A percentile compares a stretch with the other conserved stretches of the same genome.
phyloP scores from a whole-genome alignment of 2,329 filamentous ascomycete species.

The Thelonectria olida region DNA sequence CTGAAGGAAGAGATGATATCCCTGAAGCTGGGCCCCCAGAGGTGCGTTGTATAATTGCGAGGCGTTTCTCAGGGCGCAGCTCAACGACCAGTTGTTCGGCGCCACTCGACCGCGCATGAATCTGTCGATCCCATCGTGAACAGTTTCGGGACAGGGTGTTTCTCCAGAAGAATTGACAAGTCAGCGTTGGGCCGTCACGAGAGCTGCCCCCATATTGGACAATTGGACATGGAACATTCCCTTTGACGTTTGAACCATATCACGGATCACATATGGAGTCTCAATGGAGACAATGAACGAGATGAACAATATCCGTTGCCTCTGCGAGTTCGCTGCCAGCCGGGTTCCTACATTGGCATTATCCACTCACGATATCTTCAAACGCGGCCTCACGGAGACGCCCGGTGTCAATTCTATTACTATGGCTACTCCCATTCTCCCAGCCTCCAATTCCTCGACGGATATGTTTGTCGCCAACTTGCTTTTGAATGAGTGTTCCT shows the following conservation, averaged over 20 bases:
- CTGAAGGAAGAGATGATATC: background rate
- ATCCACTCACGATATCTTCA: conserved; percentile 6
- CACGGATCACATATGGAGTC: too few relatives aligned
- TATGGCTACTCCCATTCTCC: background rate
- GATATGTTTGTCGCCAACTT: background rate
- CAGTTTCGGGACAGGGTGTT: background rate
- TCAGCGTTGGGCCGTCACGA: too few relatives aligned
- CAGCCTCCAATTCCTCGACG: background rate
- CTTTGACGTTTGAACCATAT: too few relatives aligned
- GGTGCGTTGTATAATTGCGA: background rate
- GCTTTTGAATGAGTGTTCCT: conserved; percentile 1
- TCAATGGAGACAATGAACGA: background rate
- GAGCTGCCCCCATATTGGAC: too few relatives aligned
- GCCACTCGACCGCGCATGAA: conserved; percentile 16
- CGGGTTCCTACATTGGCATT: conserved; percentile 23
- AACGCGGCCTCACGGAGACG: conserved; percentile 13
- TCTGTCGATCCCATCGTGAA: conserved; percentile 4
- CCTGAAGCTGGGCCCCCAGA: too few relatives aligned
- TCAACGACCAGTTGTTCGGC: background rate
- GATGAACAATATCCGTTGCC: background rate
- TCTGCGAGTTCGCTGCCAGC: conserved; percentile 8
- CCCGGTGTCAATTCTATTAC: conserved; percentile 1
- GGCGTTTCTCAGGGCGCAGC: background rate
- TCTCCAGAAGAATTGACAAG: too few relatives aligned
- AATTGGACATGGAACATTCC: too few relatives aligned